Evolutionary conservation across 1,284 basidiomycete species (phyloP).

Genomic region (Malassezia sp.): DNA sequence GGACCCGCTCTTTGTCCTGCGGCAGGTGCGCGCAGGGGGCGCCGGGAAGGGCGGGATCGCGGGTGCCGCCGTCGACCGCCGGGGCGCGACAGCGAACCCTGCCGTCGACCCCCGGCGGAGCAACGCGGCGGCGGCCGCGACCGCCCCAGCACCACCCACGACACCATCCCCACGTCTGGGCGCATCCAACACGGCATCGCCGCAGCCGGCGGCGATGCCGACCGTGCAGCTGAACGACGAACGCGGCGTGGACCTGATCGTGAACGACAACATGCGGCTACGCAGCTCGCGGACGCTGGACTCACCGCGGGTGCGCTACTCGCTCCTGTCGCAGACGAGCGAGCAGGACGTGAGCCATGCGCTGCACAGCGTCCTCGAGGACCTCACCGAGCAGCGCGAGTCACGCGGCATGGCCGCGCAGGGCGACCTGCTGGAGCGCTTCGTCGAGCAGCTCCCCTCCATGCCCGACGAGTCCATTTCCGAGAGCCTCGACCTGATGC

Average conservation of each 20-base stretch:
- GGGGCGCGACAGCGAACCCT: background rate
- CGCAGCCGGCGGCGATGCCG: background rate
- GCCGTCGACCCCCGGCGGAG: background rate
- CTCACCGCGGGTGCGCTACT: constrained; percentile 10
- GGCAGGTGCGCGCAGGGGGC: constrained; percentile 18
- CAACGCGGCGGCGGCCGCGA: background rate
- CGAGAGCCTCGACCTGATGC: constrained; percentile 5
- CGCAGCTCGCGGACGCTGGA: constrained; percentile 5
- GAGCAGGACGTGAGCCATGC: constrained; percentile 6
- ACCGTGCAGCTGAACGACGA: constrained; percentile 5
- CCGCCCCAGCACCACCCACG: background rate
- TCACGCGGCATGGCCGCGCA: background rate
- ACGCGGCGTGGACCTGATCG: constrained; percentile 7
- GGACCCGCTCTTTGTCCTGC: constrained; percentile 77
- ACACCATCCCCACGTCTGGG: background rate
- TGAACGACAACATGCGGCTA: constrained; percentile 4
- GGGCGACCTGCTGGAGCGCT: constrained; percentile 9
- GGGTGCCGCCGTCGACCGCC: background rate
- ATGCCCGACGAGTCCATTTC: background rate
- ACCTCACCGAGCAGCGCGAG: background rate
- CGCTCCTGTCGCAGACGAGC: background rate
- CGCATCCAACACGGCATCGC: background rate
- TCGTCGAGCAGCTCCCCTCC: constrained; percentile 1
- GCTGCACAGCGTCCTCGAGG: background rate
- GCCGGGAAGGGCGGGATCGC: background rate